Evolutionary conservation across 148 eudicot species (phyloP), one percentile per base, ranked within the genome.

Genomic region (Salicornia ramosissima): DNA sequence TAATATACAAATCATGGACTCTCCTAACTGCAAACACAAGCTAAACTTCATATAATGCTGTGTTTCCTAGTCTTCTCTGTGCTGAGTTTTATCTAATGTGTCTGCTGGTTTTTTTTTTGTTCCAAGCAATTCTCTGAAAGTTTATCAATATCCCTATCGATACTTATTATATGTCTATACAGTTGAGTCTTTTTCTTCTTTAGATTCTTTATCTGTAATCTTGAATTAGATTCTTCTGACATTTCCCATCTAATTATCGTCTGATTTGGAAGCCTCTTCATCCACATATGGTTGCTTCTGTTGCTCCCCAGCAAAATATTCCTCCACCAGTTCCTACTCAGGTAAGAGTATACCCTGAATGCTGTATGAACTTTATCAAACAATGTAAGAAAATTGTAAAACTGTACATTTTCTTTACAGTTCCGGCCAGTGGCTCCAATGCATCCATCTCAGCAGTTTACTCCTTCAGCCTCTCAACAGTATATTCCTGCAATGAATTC

Each of bases 321-420:
- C 85, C 80, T 75, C 92, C 90, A 3, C 80, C 89, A 11, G 80
- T 88, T 85, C 74, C 90, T n/a, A 74, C 82, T 67, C 96, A 86
- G 83, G 98, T 94, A 77, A 74, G 75, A 71, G 36, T 10, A 18
- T 60, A n/a, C n/a, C n/a, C 33, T 29, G 50, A 25, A 36, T 56
- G 14, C 53, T 30, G 46, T 21, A 34, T 39, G 19, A 70, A 34
- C 39, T 28, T 15, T 33, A n/a, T 53, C 14, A 18, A 33, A 53
- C 18, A 51, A n/a, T 40, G 50, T 16, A 51, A 26, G 28, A 10
- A n/a, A 31, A 11, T 19, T 50, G 34, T 62, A 18, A 47, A 68
- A 69, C 24, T 29, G 21, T 43, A 10, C 9, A 2, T 49, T 49
- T 49, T 49, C 74, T 71, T 68, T 63, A 65, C 82, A 94, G 98